Base-by-base conservation (phyloP, 2,329 filamentous ascomycete species). In the Thyridium curvatum region DNA sequence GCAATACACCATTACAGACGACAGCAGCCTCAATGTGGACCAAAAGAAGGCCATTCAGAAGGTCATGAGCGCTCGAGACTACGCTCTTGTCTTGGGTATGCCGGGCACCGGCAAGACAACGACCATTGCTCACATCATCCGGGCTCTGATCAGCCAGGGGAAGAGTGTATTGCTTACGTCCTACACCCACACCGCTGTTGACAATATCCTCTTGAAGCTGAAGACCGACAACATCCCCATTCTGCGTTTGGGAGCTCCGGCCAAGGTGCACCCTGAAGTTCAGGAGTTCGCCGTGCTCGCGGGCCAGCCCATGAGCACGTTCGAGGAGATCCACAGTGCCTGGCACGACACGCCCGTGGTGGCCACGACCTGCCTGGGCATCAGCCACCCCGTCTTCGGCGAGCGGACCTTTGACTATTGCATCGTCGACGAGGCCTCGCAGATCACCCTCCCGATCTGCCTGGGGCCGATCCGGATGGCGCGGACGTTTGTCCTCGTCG, bases 41-140 rank as follows among this genome's bases (percentile, higher is more conserved):
- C 93, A 98, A 60, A 81, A 74, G 52, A 74, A 72, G 41, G 93
- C 93, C 0, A 89, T 98, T 38, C 77, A 88, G 50, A 97, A 96
- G 61, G 91, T 98, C 30, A 94, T 98, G 84, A 88, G 84, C 52
- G 91, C 93, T 3, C 78, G 86, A 49, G 90, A 98, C 64, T 98
- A 97, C 60, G 91, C 93, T 8, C 72, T 98, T n/a, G 90, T 98
- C 12, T 77, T 98, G 15, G 93, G 93, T 18, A 98, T 98, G 93
- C 93, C 93, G 2, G 93, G 93, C 8, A 98, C 93, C 0, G 93
- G 93, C 41, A 98, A 98, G 62, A 98, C 93, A 3, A 98, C 93
- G 0, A 98, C 93, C 0, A 97, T 98, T 53, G 89, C 91, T 5
- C 90, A 97, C 57, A 96, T 98, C 50, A 97, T 98, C 52, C 82